These are phyloP conservation scores for Chenopodium formosanum DNA, from an alignment of 148 eudicot genomes.

Conservation along the genomic window DNA sequence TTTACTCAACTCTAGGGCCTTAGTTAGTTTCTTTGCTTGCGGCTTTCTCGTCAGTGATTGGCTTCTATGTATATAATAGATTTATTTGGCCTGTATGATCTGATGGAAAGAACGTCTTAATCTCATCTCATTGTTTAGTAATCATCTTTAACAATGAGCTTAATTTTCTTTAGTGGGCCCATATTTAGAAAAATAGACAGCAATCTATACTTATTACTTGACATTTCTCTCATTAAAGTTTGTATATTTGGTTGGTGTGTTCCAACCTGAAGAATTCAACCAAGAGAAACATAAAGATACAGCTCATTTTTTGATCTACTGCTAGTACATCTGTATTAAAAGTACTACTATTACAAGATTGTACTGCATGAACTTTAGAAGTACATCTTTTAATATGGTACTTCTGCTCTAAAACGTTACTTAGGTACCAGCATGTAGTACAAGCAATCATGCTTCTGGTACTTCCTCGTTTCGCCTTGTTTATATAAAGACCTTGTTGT, in stretches of 20 bases:
- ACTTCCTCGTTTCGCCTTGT: neutral
- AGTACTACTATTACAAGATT: neutral
- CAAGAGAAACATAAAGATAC: neutral
- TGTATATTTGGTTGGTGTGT: neutral
- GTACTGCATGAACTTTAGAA: conserved; percentile 10
- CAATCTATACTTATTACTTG: neutral
- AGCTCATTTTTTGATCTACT: neutral
- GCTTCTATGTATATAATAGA: conserved; percentile 29
- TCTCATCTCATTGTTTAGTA: neutral
- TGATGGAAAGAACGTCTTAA: conserved; percentile 19
- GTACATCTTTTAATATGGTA: neutral
- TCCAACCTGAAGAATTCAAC: neutral
- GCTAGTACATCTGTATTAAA: neutral
- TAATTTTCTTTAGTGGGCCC: neutral
- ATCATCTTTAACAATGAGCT: neutral
- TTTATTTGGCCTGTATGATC: conserved; percentile 32
- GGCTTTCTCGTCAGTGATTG: conserved; percentile 30
- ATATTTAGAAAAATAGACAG: neutral
- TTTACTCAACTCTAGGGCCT: neutral
- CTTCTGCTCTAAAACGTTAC: neutral
- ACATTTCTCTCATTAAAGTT: neutral
- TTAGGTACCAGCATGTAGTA: conserved; percentile 13
- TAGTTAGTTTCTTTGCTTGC: neutral
- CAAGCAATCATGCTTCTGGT: conserved; percentile 13
- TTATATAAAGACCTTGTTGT: conserved; percentile 11